Conservation (phyloP, 164 flowering plant species). For the grape (Vitis vinifera) region DNA sequence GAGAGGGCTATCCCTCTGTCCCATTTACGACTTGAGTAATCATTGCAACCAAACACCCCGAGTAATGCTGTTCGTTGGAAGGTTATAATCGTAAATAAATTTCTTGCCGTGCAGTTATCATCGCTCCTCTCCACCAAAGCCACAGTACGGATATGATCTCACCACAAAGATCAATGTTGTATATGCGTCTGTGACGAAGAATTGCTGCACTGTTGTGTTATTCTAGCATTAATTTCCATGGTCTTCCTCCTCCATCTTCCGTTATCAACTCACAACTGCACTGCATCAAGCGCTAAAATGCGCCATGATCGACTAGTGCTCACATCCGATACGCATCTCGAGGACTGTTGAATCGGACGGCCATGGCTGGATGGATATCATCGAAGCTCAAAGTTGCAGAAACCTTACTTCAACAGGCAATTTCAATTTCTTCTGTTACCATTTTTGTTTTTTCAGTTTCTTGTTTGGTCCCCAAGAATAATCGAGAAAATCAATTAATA, state of each 20-base stretch:
- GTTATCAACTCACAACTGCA: background rate
- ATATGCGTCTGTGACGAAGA: too few relatives aligned
- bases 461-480: constrained; percentile 4
- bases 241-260: background rate
- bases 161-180: too few relatives aligned
- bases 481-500: background rate
- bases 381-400: constrained; percentile 96
- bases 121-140: too few relatives aligned
- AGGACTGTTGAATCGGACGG: background rate
- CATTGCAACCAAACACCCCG: too few relatives aligned
- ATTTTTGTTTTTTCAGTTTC: background rate
- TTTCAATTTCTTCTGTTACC: background rate
- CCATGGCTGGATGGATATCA: constrained; percentile 90
- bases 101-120: too few relatives aligned
- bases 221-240: background rate
- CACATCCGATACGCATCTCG: background rate
- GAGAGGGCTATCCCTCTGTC: too few relatives aligned
- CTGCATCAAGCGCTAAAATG: constrained; percentile 4
- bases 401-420: constrained; percentile 81
- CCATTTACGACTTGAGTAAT: too few relatives aligned
- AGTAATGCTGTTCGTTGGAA: too few relatives aligned
- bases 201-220: background rate
- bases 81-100: too few relatives aligned
- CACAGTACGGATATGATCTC: too few relatives aligned
- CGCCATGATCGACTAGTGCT: constrained; percentile 11